These are phyloP conservation scores for Apiospora phragmitis DNA, from an alignment of 2,329 filamentous ascomycete species.

Conservation along the genomic window DNA sequence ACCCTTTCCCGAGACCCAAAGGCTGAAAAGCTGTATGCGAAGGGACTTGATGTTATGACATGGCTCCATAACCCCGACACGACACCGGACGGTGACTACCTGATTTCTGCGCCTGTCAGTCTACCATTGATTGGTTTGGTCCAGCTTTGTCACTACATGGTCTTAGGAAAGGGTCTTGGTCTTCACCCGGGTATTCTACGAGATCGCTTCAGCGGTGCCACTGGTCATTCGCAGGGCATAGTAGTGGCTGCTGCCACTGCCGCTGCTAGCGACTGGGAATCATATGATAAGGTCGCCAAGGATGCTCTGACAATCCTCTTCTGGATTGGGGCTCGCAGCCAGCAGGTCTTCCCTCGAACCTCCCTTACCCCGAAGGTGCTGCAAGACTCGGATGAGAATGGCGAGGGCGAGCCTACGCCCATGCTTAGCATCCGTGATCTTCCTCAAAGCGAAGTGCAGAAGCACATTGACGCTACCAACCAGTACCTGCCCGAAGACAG, in stretches of 20 bases:
- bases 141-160: constrained; percentile 92
- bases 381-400: constrained; percentile 89
- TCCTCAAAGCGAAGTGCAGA: constrained; percentile 83
- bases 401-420: constrained; percentile 92
- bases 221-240: constrained; percentile 95
- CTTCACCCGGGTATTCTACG: constrained; percentile 86
- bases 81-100: constrained; percentile 91
- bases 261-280: constrained; percentile 89
- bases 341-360: constrained; percentile 94
- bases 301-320: constrained; percentile 91
- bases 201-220: constrained; percentile 81
- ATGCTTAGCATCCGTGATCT: constrained; percentile 98
- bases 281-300: constrained; percentile 77
- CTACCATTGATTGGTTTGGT: constrained; percentile 94
- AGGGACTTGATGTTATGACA: constrained; percentile 91
- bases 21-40: constrained; percentile 93
- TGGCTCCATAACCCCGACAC: constrained; percentile 90
- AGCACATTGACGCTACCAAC: constrained; percentile 96
- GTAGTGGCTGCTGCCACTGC: constrained; percentile 91
- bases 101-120: constrained; percentile 93
- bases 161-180: constrained; percentile 89
- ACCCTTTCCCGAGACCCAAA: constrained; percentile 78
- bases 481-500: constrained; percentile 90
- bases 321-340: constrained; percentile 96
- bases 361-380: constrained; percentile 89